Evolutionary conservation across 2,329 filamentous ascomycete genomes (phyloP).

Genomic region (Talaromyces marneffei): DNA sequence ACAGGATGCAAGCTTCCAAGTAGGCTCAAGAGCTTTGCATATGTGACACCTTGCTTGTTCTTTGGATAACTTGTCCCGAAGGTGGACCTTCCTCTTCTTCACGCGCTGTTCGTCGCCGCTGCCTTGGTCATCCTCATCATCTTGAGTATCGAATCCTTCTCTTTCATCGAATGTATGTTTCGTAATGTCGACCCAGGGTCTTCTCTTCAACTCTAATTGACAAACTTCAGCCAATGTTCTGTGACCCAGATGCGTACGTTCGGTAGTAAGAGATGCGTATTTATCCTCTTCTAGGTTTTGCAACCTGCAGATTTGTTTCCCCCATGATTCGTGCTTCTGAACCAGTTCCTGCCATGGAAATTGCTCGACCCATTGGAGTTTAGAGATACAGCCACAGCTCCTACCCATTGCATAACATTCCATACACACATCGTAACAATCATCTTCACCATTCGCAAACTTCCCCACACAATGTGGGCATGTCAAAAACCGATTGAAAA

Average conservation of each 20-base stretch:
- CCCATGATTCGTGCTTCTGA: constrained; percentile 75
- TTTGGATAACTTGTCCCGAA: constrained; percentile 44
- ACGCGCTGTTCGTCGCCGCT: constrained; percentile 53
- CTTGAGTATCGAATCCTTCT: constrained; percentile 35
- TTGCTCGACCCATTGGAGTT: constrained; percentile 85
- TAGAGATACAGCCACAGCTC: constrained; percentile 82
- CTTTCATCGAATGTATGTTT: constrained; percentile 45
- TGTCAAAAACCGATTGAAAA: constrained; percentile 94
- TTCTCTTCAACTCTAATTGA: constrained; percentile 72
- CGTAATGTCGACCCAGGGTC: constrained; percentile 78
- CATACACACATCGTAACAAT: constrained; percentile 95
- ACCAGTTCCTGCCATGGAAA: constrained; percentile 77
- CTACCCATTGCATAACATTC: constrained; percentile 98
- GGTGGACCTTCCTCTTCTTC: constrained; percentile 55
- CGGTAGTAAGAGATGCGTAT: constrained; percentile 58
- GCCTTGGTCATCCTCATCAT: constrained; percentile 40
- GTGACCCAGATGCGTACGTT: constrained; percentile 60
- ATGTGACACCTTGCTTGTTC: constrained; percentile 66
- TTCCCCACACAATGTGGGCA: constrained; percentile 75
- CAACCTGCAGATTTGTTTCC: constrained; percentile 67
- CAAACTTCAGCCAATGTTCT: constrained; percentile 90
- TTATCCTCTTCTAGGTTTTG: constrained; percentile 61
- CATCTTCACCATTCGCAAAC: constrained; percentile 62
- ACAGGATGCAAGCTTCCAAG: constrained; percentile 80
- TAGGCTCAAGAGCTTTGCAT: constrained; percentile 71